phyloP scores from a whole-genome alignment of 306 rosid genomes.

The Dalbergia cultrata region DNA sequence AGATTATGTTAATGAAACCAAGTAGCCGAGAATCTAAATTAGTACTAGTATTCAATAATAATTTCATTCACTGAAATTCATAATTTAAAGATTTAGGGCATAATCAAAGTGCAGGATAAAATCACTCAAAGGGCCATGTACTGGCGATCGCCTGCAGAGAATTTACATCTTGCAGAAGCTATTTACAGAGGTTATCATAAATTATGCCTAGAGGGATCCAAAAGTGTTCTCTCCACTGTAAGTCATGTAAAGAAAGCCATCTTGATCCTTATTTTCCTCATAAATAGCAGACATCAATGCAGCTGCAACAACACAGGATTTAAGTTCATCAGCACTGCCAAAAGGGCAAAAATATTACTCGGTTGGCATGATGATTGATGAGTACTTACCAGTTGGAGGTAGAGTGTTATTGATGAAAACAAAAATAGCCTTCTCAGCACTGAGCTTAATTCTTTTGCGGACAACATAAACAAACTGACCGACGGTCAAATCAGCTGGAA shows the following conservation, averaged over 20 bases:
- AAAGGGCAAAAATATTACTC: background rate
- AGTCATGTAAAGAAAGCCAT: slow-evolving; percentile 97
- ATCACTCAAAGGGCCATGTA: slow-evolving; percentile 33
- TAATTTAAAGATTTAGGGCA: background rate
- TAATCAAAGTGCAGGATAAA: slow-evolving; percentile 18
- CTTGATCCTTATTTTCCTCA: slow-evolving; percentile 89
- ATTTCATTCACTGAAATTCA: slow-evolving; percentile 19
- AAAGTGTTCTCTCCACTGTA: slow-evolving; percentile 97
- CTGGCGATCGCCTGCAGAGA: slow-evolving; percentile 44
- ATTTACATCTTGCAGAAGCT: slow-evolving; percentile 49
- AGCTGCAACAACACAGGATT: slow-evolving; percentile 60
- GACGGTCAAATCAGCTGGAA: slow-evolving; percentile 89
- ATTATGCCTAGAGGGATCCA: slow-evolving; percentile 57
- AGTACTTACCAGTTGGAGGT: slow-evolving; percentile 81
- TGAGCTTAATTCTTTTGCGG: slow-evolving; percentile 88
- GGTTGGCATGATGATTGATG: background rate
- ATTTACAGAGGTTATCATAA: slow-evolving; percentile 54
- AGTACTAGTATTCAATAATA: background rate
- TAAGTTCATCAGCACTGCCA: slow-evolving; percentile 22
- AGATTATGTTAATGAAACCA: background rate
- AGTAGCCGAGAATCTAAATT: background rate
- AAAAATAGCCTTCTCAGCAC: slow-evolving; percentile 92
- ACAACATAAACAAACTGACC: slow-evolving; percentile 91
- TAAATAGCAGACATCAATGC: slow-evolving; percentile 83
- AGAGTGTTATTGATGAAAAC: slow-evolving; percentile 77